These are phyloP conservation scores for Toxicodendron radicans DNA, from an alignment of 345 rosid species.

Conservation along the genomic window DNA sequence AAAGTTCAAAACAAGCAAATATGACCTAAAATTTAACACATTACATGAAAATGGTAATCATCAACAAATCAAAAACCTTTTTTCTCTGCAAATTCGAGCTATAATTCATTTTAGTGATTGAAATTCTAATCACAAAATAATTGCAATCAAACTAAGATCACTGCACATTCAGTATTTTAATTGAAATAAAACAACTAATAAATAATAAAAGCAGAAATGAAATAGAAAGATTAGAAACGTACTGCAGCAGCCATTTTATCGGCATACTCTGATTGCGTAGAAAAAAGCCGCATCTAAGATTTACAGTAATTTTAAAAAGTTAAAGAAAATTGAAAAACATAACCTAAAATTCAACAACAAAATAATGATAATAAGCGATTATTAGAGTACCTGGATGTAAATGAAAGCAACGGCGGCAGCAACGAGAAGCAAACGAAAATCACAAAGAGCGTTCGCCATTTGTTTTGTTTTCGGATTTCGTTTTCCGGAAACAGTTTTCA, in stretches of 20 bases:
- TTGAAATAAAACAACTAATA: background rate
- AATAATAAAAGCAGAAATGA: background rate
- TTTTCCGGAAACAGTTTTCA: background rate
- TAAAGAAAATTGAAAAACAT: background rate
- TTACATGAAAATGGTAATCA: no score
- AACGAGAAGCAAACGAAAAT: slow-evolving; percentile 74
- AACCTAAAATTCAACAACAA: background rate
- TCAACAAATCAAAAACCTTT: no score
- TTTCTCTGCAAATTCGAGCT: background rate
- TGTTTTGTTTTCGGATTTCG: no score
- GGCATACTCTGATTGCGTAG: slow-evolving; percentile 76
- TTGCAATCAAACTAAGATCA: background rate
- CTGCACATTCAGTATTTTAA: no score
- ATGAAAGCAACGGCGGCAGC: slow-evolving; percentile 74
- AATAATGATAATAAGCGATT: background rate
- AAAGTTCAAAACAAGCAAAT: no score
- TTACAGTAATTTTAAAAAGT: background rate
- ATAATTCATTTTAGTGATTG: no score
- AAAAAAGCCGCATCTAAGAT: slow-evolving; percentile 70
- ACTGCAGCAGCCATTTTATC: slow-evolving; percentile 83
- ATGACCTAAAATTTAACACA: no score
- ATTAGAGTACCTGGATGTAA: slow-evolving; percentile 67
- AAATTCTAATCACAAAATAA: background rate
- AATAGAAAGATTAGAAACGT: slow-evolving; percentile 20
- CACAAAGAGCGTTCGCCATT: slow-evolving; percentile 57